Evolutionary conservation across 139 green algal species (phyloP).

Genomic region (Picochlorum sp.): DNA sequence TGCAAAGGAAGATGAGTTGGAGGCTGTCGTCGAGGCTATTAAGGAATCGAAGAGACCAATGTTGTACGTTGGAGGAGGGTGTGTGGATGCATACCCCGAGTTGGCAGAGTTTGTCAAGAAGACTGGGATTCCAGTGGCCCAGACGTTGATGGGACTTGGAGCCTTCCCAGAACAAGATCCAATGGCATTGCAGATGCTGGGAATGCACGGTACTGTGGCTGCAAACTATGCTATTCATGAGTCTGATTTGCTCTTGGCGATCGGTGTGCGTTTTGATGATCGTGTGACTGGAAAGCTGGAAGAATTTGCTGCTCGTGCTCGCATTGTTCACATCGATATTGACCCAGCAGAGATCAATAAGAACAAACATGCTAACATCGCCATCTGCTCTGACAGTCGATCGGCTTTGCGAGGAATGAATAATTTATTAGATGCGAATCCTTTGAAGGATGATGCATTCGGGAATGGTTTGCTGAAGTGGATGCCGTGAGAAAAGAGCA

Average conservation of each 20-base stretch:
- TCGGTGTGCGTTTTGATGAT: slow-evolving; percentile 99
- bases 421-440: slow-evolving; percentile 31
- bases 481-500: slow-evolving; percentile 59
- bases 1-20: slow-evolving; percentile 24
- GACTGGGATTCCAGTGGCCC: slow-evolving; percentile 78
- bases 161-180: slow-evolving; percentile 50
- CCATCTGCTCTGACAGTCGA: slow-evolving; percentile 73
- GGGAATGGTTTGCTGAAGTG: slow-evolving; percentile 57
- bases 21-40: slow-evolving; percentile 49
- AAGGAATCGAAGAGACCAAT: slow-evolving; percentile 48
- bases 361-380: slow-evolving; percentile 94
- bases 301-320: slow-evolving; percentile 76
- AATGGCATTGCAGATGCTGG: slow-evolving; percentile 87
- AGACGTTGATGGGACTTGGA: slow-evolving; percentile 95
- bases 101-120: slow-evolving; percentile 68
- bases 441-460: slow-evolving; percentile 15
- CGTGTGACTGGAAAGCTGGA: slow-evolving; percentile 97
- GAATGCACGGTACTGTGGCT: slow-evolving; percentile 97
- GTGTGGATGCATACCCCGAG: slow-evolving; percentile 67
- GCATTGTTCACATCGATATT: slow-evolving; percentile 98
- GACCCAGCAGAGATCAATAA: slow-evolving; percentile 98
- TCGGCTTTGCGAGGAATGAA: slow-evolving; percentile 55
- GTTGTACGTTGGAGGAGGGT: slow-evolving; percentile 86
- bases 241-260: slow-evolving; percentile 86
- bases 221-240: slow-evolving; percentile 96